These are phyloP conservation scores for Collybiopsis luxurians DNA, from an alignment of 768 basidiomycete genomes.

Conservation along the genomic window DNA sequence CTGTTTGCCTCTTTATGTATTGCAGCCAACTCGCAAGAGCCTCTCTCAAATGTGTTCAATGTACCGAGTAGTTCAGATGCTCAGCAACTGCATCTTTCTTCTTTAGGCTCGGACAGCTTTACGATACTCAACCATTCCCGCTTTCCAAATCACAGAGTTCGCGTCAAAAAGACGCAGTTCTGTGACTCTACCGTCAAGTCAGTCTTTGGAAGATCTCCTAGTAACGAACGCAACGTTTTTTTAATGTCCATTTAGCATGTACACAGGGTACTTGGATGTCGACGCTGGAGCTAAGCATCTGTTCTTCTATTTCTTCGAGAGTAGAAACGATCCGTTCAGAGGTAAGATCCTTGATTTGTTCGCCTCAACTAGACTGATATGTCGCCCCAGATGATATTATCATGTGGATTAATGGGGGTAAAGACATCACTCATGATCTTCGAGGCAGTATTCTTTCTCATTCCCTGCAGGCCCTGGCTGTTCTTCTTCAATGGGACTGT, in stretches of 20 bases:
- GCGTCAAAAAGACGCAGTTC: slow-evolving; percentile 43
- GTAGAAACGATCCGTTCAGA: slow-evolving; percentile 51
- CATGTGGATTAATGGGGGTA: slow-evolving; percentile 71
- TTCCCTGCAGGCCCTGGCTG: slow-evolving; percentile 49
- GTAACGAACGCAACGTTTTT: too few relatives aligned
- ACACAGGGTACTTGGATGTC: slow-evolving; percentile 45
- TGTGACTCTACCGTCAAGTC: slow-evolving; percentile 45
- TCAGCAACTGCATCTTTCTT: neutral
- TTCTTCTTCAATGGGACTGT: slow-evolving; percentile 54
- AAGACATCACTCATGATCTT: slow-evolving; percentile 5
- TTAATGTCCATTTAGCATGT: slow-evolving; percentile 23
- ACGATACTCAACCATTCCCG: slow-evolving; percentile 26
- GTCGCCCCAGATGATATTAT: slow-evolving; percentile 52
- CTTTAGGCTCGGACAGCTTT: slow-evolving; percentile 10
- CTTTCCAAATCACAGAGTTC: slow-evolving; percentile 35
- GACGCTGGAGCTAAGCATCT: slow-evolving; percentile 55
- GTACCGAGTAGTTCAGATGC: neutral
- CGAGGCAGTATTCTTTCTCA: neutral
- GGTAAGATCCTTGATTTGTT: slow-evolving; percentile 39
- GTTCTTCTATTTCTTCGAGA: slow-evolving; percentile 79
- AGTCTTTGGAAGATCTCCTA: neutral
- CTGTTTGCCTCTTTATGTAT: neutral
- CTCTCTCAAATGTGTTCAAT: neutral
- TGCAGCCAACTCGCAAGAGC: neutral
- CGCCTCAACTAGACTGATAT: neutral